A percentile compares a stretch with the other conserved stretches of the same genome.
These are phyloP conservation scores for Rosa lucieae DNA, from an alignment of 306 rosid genomes.

Conservation along the genomic window DNA sequence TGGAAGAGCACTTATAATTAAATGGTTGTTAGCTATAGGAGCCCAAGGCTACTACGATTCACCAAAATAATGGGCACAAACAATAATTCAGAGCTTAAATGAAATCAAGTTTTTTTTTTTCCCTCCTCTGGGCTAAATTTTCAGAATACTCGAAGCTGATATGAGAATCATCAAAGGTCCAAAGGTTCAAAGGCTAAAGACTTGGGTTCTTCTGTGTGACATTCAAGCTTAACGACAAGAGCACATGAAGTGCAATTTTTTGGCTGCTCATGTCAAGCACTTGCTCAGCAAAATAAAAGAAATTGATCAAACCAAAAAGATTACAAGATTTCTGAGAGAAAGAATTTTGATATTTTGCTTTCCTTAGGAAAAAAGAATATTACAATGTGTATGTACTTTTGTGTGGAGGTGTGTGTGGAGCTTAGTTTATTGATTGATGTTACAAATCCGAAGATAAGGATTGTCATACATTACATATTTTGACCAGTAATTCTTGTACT, in stretches of 20 bases:
- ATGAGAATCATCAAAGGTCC: no score
- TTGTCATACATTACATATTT: constrained; percentile 74
- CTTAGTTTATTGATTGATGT: constrained; percentile 41
- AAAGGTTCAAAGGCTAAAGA: neutral
- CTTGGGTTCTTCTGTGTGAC: neutral
- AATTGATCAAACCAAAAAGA: neutral
- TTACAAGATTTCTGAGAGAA: neutral
- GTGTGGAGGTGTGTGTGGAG: neutral
- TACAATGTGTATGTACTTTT: constrained; percentile 4
- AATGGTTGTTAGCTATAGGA: no score
- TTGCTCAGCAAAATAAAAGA: neutral
- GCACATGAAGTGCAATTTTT: neutral
- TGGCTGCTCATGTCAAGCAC: neutral
- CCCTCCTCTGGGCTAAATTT: no score
- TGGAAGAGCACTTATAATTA: no score
- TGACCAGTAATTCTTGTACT: constrained; percentile 89
- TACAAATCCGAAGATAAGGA: constrained; percentile 66
- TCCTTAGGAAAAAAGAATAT: neutral
- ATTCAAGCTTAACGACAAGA: neutral
- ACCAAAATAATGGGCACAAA: no score
- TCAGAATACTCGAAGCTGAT: no score
- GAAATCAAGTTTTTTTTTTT: no score
- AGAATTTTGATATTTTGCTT: neutral
- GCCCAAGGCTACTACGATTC: no score
- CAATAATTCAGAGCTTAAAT: no score